Percentiles rank a stretch among this genome's conserved stretches.
phyloP scores from a whole-genome alignment of 345 rosid species.

The Lepidium aucheri region DNA sequence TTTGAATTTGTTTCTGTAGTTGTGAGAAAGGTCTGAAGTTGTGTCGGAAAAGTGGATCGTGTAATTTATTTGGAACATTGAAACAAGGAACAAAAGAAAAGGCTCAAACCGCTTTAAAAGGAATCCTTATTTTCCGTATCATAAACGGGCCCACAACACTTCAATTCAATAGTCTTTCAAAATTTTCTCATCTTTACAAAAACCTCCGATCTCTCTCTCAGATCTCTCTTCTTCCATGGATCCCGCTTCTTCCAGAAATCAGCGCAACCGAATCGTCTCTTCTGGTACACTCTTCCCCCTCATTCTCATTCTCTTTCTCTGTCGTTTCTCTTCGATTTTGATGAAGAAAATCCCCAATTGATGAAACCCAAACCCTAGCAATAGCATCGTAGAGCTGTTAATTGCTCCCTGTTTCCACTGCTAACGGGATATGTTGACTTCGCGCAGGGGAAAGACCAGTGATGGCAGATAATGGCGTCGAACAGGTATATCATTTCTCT shows the following conservation, averaged over 20 bases:
- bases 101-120: conserved; percentile 2
- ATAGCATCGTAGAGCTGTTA: neutral
- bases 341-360: neutral
- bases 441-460: conserved; percentile 42
- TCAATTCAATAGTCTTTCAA: conserved; percentile 1
- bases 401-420: neutral
- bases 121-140: neutral
- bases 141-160: conserved; percentile 10
- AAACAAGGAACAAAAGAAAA: neutral
- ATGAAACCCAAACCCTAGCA: conserved; percentile 14
- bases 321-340: neutral
- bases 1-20: neutral
- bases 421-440: neutral
- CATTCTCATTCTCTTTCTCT: neutral
- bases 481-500: conserved; percentile 31
- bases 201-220: conserved; percentile 9
- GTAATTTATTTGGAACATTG: neutral
- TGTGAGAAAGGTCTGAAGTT: neutral
- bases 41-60: neutral
- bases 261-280: conserved; percentile 29
- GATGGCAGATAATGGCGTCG: conserved; percentile 26
- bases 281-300: conserved; percentile 22
- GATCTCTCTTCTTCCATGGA: conserved; percentile 20
- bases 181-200: neutral
- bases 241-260: conserved; percentile 21